These are phyloP conservation scores for Adansonia digitata DNA, from an alignment of 345 rosid species.

Conservation along the genomic window DNA sequence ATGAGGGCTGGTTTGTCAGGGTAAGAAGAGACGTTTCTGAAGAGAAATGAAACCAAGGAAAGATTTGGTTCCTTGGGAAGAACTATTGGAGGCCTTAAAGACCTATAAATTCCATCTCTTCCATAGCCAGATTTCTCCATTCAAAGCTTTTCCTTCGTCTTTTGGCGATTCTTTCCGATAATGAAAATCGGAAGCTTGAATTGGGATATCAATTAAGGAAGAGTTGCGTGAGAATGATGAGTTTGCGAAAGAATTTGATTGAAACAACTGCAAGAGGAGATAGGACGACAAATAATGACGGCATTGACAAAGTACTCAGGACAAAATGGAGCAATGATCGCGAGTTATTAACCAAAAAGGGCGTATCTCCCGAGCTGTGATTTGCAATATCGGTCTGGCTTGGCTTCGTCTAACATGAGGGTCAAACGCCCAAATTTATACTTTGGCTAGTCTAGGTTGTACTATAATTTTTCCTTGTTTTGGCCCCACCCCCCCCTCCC, in stretches of 20 bases:
- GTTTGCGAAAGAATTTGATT: no score
- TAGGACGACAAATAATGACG: background rate
- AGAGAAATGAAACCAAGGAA: constrained; percentile 55
- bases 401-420: background rate
- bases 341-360: no score
- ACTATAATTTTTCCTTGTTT: no score
- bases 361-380: no score
- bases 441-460: background rate
- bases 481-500: no score
- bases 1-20: constrained; percentile 57
- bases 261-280: background rate
- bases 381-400: background rate
- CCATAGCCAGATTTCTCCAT: constrained; percentile 93
- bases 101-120: constrained; percentile 74
- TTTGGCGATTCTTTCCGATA: background rate
- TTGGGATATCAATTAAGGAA: no score
- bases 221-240: background rate
- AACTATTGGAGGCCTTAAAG: constrained; percentile 50
- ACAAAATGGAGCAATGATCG: no score
- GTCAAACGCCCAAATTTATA: background rate
- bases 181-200: background rate
- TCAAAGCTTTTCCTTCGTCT: background rate
- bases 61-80: constrained; percentile 63
- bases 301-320: background rate
- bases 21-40: constrained; percentile 52